These are phyloP conservation scores for Achlya hypogyna DNA, from an alignment of 352 stramenopile genomes.

Conservation along the genomic window DNA sequence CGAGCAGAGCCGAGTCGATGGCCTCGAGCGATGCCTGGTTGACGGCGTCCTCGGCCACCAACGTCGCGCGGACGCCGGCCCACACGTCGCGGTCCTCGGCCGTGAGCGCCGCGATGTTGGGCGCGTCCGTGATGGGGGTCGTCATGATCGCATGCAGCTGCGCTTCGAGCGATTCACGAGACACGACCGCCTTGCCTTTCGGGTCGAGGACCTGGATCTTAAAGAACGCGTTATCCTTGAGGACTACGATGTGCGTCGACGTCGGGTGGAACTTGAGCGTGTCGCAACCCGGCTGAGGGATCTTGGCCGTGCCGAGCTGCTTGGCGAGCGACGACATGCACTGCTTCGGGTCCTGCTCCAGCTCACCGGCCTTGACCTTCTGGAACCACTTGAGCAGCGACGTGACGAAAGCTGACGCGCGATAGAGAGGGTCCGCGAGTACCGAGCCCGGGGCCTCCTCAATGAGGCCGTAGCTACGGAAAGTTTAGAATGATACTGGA, in stretches of 20 bases:
- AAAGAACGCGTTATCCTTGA: constrained; percentile 80
- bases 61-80: constrained; percentile 60
- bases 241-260: constrained; percentile 83
- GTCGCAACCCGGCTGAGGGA: constrained; percentile 65
- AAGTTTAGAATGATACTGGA: not conserved
- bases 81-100: constrained; percentile 79
- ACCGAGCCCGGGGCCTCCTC: constrained; percentile 74
- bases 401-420: constrained; percentile 67
- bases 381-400: constrained; percentile 83
- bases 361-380: constrained; percentile 79
- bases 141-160: constrained; percentile 47
- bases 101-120: constrained; percentile 43
- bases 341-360: constrained; percentile 85
- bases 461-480: constrained; percentile 33
- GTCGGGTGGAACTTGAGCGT: constrained; percentile 61
- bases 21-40: constrained; percentile 60
- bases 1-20: constrained; percentile 87
- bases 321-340: constrained; percentile 85
- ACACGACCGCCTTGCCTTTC: constrained; percentile 74
- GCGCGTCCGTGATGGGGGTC: constrained; percentile 5
- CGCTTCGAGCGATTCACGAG: constrained; percentile 52
- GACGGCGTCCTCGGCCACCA: constrained; percentile 54
- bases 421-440: constrained; percentile 33
- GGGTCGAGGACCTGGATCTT: constrained; percentile 71
- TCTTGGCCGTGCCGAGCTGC: constrained; percentile 78